Conservation (phyloP, 139 green algal genomes). For the Tetraselmis chui region DNA sequence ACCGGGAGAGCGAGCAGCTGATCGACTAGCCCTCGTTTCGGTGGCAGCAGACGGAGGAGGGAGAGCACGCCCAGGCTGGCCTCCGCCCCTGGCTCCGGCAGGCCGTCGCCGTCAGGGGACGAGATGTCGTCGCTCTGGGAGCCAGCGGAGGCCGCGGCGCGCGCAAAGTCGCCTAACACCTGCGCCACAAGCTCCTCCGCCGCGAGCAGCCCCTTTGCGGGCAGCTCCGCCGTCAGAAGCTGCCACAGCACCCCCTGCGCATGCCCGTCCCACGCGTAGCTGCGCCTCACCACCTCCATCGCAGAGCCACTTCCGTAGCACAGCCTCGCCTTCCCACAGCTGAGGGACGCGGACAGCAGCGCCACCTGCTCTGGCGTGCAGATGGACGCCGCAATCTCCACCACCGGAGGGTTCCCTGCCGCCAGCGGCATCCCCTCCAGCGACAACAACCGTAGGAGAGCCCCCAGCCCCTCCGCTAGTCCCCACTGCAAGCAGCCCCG, state of each 20-base stretch:
- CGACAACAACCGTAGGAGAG: not conserved
- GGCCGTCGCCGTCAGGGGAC: not conserved
- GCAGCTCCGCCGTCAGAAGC: not conserved
- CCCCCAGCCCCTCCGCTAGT: not conserved
- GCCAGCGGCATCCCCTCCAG: not conserved
- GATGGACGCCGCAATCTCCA: not conserved
- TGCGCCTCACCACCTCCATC: not conserved
- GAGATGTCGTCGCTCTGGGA: not conserved
- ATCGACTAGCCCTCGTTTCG: not conserved
- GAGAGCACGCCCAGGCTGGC: not conserved
- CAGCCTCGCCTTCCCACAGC: not conserved
- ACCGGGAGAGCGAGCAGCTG: not conserved
- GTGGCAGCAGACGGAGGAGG: not conserved
- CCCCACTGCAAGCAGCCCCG: not conserved
- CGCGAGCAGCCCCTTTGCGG: not conserved
- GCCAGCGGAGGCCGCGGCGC: not conserved
- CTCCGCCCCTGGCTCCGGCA: not conserved
- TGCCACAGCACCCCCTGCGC: not conserved
- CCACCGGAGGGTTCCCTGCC: not conserved
- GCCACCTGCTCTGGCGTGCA: not conserved
- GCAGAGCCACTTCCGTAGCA: not conserved
- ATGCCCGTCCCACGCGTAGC: not conserved
- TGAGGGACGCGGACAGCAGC: not conserved
- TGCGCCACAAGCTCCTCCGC: not conserved
- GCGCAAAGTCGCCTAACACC: not conserved